Evolutionary conservation across 2,329 filamentous ascomycete genomes (phyloP).

Genomic region (Hymenotorrendiella dingleyae): DNA sequence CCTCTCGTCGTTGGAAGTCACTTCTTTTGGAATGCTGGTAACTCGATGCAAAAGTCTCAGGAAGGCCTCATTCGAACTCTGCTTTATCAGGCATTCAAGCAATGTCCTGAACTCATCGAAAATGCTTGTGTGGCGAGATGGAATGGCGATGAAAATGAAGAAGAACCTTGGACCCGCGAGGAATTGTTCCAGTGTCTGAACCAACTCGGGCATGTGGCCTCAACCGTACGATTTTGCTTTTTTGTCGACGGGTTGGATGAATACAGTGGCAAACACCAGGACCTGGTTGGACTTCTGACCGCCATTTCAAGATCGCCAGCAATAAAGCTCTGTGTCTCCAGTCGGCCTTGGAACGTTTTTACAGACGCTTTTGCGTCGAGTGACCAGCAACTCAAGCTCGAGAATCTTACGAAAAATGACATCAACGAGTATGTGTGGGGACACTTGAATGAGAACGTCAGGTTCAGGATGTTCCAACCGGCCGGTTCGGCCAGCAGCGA

Average conservation of each 20-base stretch:
- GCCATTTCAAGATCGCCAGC: background rate
- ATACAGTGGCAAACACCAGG: slow-evolving; percentile 8
- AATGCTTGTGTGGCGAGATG: background rate
- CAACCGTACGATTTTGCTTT: slow-evolving; percentile 1
- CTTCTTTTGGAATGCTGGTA: slow-evolving; percentile 41
- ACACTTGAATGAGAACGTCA: background rate
- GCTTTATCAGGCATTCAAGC: slow-evolving; percentile 2
- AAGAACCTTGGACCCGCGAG: background rate
- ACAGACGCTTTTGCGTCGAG: slow-evolving; percentile 2
- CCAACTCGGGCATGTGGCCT: background rate
- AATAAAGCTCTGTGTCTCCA: slow-evolving; percentile 16
- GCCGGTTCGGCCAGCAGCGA: background rate
- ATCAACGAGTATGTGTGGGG: slow-evolving; percentile 7
- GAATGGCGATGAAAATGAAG: background rate
- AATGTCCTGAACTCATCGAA: slow-evolving; percentile 6
- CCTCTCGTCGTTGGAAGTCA: slow-evolving; percentile 32
- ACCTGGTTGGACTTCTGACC: slow-evolving; percentile 1
- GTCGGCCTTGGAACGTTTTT: slow-evolving; percentile 14
- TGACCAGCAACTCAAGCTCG: slow-evolving; percentile 13
- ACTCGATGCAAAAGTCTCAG: slow-evolving; percentile 13
- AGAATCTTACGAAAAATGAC: slow-evolving; percentile 20
- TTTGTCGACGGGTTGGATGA: slow-evolving; percentile 17
- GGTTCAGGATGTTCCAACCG: background rate
- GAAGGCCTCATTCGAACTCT: slow-evolving; percentile 8
- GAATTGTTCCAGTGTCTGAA: background rate